These are phyloP conservation scores for Viola odorata DNA, from an alignment of 345 rosid genomes.

Conservation along the genomic window DNA sequence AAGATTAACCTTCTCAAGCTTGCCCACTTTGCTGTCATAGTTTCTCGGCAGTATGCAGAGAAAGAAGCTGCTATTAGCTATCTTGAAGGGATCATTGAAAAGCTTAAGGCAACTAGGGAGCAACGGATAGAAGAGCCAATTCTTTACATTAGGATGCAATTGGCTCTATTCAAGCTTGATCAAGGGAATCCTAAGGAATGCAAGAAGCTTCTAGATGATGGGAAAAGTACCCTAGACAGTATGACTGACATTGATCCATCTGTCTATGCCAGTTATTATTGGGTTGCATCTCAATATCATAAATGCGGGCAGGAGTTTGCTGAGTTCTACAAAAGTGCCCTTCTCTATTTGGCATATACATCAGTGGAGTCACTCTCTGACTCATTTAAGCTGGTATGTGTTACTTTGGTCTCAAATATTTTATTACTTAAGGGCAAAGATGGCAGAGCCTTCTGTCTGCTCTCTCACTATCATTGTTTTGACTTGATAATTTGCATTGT, in stretches of 20 bases:
- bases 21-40: conserved; percentile 89
- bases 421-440: background rate
- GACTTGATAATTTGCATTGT: too few relatives aligned
- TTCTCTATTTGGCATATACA: conserved; percentile 91
- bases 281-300: conserved; percentile 92
- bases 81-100: conserved; percentile 84
- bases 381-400: conserved; percentile 82
- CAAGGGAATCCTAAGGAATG: conserved; percentile 84
- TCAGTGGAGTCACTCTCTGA: conserved; percentile 90
- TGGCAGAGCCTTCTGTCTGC: background rate
- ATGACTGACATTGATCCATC: conserved; percentile 99
- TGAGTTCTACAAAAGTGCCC: conserved; percentile 87
- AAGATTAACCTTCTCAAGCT: conserved; percentile 98
- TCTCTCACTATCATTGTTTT: too few relatives aligned
- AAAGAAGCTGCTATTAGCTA: conserved; percentile 86
- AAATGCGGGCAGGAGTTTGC: conserved; percentile 84
- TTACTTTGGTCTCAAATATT: background rate
- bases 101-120: conserved; percentile 72
- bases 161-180: conserved; percentile 81
- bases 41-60: conserved; percentile 85
- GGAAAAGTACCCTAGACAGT: conserved; percentile 74
- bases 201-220: conserved; percentile 88
- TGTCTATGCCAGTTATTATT: conserved; percentile 76
- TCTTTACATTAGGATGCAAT: conserved; percentile 82
- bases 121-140: conserved; percentile 77